Percentiles rank a stretch among this genome's conserved stretches.
These are phyloP conservation scores for Olyra latifolia DNA, from an alignment of 176 grass and related monocot genomes.

Conservation along the genomic window DNA sequence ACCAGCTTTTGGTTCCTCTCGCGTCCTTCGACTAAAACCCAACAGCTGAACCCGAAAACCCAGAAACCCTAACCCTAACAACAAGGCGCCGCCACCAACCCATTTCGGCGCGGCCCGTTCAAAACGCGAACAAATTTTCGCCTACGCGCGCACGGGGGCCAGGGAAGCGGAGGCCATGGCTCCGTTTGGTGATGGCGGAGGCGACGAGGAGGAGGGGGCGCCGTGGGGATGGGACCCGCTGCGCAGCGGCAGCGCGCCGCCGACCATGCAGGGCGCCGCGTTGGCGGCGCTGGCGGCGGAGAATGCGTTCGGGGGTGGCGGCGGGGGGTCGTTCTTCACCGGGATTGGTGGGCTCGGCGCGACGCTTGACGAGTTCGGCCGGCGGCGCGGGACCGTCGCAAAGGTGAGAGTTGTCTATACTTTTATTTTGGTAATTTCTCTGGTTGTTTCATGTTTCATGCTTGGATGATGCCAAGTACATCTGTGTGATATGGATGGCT, in stretches of 20 bases:
- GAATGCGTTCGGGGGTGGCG: conserved; percentile 16
- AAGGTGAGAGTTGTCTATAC: conserved; percentile 8
- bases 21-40: background rate
- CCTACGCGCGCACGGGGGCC: conserved; percentile 15
- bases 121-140: conserved; percentile 24
- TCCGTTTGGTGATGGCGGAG: background rate
- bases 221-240: conserved; percentile 32
- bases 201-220: background rate
- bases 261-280: conserved; percentile 69
- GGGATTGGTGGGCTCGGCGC: conserved; percentile 61
- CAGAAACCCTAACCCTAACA: conserved; percentile 48
- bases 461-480: background rate
- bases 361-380: conserved; percentile 45
- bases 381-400: background rate
- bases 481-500: background rate
- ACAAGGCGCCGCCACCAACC: conserved; percentile 33
- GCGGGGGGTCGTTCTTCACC: conserved; percentile 54
- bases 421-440: background rate
- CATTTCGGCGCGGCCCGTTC: conserved; percentile 36
- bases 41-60: background rate
- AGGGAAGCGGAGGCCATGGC: background rate
- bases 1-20: background rate
- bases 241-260: conserved; percentile 77
- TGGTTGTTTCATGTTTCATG: background rate
- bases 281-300: conserved; percentile 1